These are phyloP conservation scores for Verbena officinalis DNA, from an alignment of 257 asterid species.

Conservation along the genomic window DNA sequence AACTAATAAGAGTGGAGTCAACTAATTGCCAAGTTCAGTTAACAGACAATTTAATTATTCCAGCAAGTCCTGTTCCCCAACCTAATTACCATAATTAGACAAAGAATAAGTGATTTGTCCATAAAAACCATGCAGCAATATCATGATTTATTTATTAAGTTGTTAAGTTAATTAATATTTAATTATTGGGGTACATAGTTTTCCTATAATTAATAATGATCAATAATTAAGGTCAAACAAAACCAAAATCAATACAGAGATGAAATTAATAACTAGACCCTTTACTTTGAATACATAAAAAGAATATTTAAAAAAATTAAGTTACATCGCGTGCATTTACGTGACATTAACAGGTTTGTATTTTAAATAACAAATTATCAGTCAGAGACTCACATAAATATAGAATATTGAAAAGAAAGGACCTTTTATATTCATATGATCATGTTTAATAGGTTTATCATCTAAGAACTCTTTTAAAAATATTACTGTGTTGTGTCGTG, in stretches of 20 bases:
- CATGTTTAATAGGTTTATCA: too few species aligned
- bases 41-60: conserved; percentile 37
- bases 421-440: too few species aligned
- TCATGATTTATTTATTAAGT: conserved; percentile 10
- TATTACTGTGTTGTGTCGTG: too few species aligned
- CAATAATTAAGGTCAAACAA: not conserved
- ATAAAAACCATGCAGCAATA: conserved; percentile 24
- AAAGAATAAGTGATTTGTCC: conserved; percentile 27
- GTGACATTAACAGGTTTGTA: too few species aligned
- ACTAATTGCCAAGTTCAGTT: conserved; percentile 27
- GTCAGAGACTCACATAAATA: too few species aligned
- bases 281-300: not conserved
- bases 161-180: not conserved
- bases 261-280: not conserved
- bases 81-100: conserved; percentile 28
- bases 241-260: not conserved
- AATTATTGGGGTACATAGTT: not conserved
- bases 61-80: conserved; percentile 37
- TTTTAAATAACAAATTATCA: too few species aligned
- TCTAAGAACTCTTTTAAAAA: too few species aligned
- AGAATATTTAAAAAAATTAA: not conserved
- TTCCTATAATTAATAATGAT: not conserved
- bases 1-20: conserved; percentile 16
- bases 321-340: conserved; percentile 16
- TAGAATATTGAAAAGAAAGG: too few species aligned